Conservation (phyloP, 371 early-diverging fungal genomes). For the Paraphysoderma sedebokerense region DNA sequence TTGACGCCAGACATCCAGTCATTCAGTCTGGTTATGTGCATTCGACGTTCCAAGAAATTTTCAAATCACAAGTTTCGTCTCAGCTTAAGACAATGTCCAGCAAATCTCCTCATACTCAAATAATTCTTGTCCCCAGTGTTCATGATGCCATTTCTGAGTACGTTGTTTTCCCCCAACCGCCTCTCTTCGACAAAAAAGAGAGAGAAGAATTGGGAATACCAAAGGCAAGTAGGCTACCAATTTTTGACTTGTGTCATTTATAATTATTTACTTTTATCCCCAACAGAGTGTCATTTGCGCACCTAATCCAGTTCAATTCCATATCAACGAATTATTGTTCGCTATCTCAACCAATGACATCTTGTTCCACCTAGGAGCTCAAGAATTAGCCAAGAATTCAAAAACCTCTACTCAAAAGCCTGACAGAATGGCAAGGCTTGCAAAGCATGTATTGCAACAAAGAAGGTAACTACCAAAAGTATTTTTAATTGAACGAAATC, state of each 20-base stretch:
- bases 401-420: constrained; percentile 8
- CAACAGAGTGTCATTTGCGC: constrained; percentile 27
- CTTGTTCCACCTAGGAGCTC: constrained; percentile 38
- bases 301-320: constrained; percentile 68
- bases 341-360: constrained; percentile 57
- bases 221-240: too few species aligned
- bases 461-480: constrained; percentile 26
- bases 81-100: constrained; percentile 27
- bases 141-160: constrained; percentile 51
- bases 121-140: constrained; percentile 61
- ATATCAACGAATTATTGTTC: constrained; percentile 58
- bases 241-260: too few species aligned
- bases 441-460: constrained; percentile 55
- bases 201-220: too few species aligned
- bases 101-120: constrained; percentile 13
- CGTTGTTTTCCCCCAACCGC: constrained; percentile 68
- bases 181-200: too few species aligned
- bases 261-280: too few species aligned
- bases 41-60: constrained; percentile 40
- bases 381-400: constrained; percentile 44
- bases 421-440: constrained; percentile 48
- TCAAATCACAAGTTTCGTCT: constrained; percentile 31
- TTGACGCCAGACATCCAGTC: constrained; percentile 46
- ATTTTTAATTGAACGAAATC: neutral
- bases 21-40: constrained; percentile 33